These are phyloP conservation scores for Botrytis deweyae DNA, from an alignment of 2,329 filamentous ascomycete genomes.

Conservation along the genomic window DNA sequence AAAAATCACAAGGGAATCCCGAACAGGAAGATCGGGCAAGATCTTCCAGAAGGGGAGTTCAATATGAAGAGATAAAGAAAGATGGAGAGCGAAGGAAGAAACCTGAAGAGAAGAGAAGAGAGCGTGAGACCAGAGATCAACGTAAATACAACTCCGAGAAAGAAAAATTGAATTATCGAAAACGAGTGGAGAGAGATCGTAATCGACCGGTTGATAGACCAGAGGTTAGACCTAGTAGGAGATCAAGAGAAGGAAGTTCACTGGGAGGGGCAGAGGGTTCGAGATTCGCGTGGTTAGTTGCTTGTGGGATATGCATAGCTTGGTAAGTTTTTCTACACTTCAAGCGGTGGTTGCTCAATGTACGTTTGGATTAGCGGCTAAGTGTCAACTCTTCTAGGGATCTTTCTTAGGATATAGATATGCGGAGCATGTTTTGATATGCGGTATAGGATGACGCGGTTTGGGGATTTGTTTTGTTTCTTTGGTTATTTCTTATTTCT, in stretches of 20 bases:
- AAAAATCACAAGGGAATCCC: background rate
- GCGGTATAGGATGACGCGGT: too few species aligned
- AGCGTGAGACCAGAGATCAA: background rate
- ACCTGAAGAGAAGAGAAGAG: background rate
- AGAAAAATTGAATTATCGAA: background rate
- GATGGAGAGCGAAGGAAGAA: background rate
- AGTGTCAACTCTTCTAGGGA: background rate
- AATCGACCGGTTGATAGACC: background rate
- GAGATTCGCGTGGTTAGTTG: background rate
- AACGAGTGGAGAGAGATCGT: background rate
- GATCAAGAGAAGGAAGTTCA: fast-evolving
- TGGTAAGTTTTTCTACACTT: background rate
- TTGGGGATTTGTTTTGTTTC: too few species aligned
- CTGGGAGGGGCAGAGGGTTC: background rate
- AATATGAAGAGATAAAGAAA: too few species aligned
- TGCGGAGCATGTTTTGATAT: fast-evolving
- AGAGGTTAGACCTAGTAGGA: background rate
- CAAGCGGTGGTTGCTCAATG: too few species aligned
- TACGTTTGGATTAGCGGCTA: background rate
- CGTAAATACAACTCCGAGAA: fast-evolving
- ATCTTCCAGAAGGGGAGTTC: background rate
- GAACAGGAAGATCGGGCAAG: background rate
- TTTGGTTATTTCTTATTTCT: too few species aligned
- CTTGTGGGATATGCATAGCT: background rate
- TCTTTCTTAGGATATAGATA: background rate